Conservation (phyloP, 1,139 yeast genomes). For the Pichia kudriavzevii region DNA sequence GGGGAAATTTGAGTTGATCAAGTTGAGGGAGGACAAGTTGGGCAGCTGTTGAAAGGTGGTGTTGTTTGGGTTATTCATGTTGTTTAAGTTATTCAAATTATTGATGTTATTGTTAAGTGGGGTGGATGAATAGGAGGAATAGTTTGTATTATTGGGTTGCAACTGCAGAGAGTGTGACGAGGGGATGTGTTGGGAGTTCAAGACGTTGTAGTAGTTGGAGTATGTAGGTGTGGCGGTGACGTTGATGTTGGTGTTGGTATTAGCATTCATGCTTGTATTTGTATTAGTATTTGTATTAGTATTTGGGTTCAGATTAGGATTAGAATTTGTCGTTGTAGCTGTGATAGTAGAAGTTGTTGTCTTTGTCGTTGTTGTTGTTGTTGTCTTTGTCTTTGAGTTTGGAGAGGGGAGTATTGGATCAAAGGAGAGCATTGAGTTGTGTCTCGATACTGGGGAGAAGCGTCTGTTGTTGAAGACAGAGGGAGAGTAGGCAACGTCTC, state of each 20-base stretch:
- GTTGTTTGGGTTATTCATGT: neutral
- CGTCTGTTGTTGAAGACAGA: slow-evolving; percentile 5
- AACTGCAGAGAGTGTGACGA: too few species aligned
- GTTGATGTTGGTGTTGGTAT: neutral
- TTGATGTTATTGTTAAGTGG: neutral
- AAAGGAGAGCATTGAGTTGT: slow-evolving; percentile 7
- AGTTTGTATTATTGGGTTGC: too few species aligned
- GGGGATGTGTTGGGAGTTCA: too few species aligned
- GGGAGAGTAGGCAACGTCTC: slow-evolving; percentile 1
- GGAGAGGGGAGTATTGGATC: slow-evolving; percentile 3
- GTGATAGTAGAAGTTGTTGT: slow-evolving; percentile 7
- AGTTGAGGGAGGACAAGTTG: too few species aligned
- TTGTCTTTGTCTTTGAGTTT: neutral
- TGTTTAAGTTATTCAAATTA: neutral
- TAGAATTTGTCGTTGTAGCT: slow-evolving; percentile 1
- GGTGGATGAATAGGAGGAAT: too few species aligned
- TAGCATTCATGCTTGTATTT: neutral
- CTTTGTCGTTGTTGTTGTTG: neutral
- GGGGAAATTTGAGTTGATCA: too few species aligned
- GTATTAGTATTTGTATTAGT: neutral
- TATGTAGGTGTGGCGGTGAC: neutral
- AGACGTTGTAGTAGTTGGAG: neutral
- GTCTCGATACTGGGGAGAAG: slow-evolving; percentile 1
- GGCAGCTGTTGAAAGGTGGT: too few species aligned
- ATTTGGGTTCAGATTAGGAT: neutral